Conservation (phyloP, 163 green algal genomes). For the Scenedesmus sp. region DNA sequence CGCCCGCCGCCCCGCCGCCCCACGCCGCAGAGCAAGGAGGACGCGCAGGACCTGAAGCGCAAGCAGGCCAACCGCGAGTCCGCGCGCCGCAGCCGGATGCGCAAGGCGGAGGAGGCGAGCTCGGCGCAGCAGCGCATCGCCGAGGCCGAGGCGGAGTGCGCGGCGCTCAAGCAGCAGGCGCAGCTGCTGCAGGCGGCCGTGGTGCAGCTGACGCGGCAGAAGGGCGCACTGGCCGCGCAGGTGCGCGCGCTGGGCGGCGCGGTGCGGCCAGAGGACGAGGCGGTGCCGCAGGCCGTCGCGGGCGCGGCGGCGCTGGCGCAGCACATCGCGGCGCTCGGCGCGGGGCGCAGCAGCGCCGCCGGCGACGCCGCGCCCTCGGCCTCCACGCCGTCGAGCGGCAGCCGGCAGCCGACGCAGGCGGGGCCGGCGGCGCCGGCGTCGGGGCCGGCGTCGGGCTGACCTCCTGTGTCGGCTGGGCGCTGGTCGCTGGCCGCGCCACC, state of each 20-base stretch:
- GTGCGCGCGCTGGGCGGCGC: constrained; percentile 14
- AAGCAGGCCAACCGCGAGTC: constrained; percentile 95
- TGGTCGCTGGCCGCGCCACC: too few species aligned
- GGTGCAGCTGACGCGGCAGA: constrained; percentile 1
- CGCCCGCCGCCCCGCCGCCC: too few species aligned
- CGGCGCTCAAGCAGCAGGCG: not conserved
- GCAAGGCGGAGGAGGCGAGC: constrained; percentile 79
- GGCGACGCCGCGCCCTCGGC: too few species aligned
- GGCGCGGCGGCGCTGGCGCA: not conserved
- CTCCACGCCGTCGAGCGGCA: too few species aligned
- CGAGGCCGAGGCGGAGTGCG: not conserved
- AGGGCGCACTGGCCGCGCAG: not conserved
- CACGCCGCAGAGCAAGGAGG: constrained; percentile 72
- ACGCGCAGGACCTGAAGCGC: constrained; percentile 79
- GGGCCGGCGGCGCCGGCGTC: too few species aligned
- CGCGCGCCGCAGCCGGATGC: constrained; percentile 80
- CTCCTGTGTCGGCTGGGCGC: too few species aligned
- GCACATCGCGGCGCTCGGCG: not conserved
- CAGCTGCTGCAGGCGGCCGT: not conserved
- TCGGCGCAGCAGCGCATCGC: constrained; percentile 26
- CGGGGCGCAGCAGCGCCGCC: too few species aligned
- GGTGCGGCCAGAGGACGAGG: constrained; percentile 5
- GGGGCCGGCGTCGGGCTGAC: too few species aligned
- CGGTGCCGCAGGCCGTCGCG: not conserved
- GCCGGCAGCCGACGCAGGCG: too few species aligned